A percentile compares a stretch with the other conserved stretches of the same genome.
phyloP scores from a whole-genome alignment of 1,139 yeast species.

The Taiozyma sp. region DNA sequence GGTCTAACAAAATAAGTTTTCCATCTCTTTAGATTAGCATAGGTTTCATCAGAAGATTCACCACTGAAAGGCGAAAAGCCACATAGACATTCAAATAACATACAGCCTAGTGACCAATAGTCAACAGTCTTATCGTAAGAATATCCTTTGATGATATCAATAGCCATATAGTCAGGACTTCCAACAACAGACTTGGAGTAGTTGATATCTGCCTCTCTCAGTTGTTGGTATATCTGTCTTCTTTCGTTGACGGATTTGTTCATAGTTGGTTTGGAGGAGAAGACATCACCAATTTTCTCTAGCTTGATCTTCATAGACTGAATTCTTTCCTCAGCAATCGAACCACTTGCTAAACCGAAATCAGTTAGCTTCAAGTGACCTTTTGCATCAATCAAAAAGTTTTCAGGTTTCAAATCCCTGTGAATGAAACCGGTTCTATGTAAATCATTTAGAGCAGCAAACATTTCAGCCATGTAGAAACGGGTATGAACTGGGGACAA shows the following conservation, averaged over 20 bases:
- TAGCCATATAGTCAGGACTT: conserved; percentile 98
- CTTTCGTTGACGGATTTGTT: conserved; percentile 81
- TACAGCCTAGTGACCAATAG: conserved; percentile 98
- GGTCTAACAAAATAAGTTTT: conserved; percentile 85
- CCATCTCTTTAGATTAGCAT: conserved; percentile 92
- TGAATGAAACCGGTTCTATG: conserved; percentile 96
- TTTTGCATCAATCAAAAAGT: conserved; percentile 85
- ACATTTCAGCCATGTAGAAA: conserved; percentile 94
- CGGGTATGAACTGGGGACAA: conserved; percentile 93
- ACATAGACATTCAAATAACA: conserved; percentile 84
- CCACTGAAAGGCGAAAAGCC: conserved; percentile 99
- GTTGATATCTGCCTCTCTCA: conserved; percentile 60
- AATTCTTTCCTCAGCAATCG: conserved; percentile 87
- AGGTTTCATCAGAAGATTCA: conserved; percentile 88
- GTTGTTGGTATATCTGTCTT: conserved; percentile 73
- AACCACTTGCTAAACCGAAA: conserved; percentile 96
- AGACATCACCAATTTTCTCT: conserved; percentile 70
- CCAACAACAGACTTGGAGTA: conserved; percentile 96
- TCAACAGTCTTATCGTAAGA: conserved; percentile 94
- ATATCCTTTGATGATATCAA: conserved; percentile 84
- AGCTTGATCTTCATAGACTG: conserved; percentile 88
- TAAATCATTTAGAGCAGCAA: conserved; percentile 85
- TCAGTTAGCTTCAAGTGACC: conserved; percentile 98
- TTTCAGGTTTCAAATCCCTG: conserved; percentile 96
- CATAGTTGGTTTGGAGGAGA: conserved; percentile 43